phyloP scores from a whole-genome alignment of 352 stramenopile species.

The Globisporangium paroecandrum region DNA sequence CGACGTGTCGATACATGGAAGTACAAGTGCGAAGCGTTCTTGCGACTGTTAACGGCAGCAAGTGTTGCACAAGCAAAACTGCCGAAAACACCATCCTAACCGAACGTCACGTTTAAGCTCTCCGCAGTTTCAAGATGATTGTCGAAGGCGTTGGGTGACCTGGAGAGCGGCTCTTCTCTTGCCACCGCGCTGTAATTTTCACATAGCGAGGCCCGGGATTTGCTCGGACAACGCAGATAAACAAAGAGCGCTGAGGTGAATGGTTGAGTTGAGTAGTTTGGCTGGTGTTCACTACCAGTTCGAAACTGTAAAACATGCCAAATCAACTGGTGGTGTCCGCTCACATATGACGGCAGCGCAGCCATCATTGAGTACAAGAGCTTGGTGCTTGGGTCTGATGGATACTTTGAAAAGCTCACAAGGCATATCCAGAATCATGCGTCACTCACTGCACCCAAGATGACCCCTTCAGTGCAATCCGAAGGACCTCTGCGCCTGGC shows the following conservation, averaged over 20 bases:
- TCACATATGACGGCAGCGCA: neutral
- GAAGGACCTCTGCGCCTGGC: neutral
- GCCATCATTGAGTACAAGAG: neutral
- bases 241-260: neutral
- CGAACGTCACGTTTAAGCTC: neutral
- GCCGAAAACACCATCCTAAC: too few species aligned
- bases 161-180: neutral
- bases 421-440: neutral
- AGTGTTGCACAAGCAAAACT: too few species aligned
- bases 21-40: too few species aligned
- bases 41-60: too few species aligned
- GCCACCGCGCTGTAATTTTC: neutral
- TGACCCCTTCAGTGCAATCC: neutral
- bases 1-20: too few species aligned
- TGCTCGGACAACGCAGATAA: neutral
- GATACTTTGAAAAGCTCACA: neutral
- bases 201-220: neutral
- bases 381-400: neutral
- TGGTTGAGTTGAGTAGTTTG: neutral
- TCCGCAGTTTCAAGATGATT: neutral
- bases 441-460: neutral
- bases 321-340: neutral
- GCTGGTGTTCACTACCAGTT: neutral
- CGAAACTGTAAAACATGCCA: neutral
- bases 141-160: neutral